Percentiles rank a stretch among this genome's conserved stretches.
These are phyloP conservation scores for Articulospora tetracladia DNA, from an alignment of 495 filamentous ascomycete genomes.

Conservation along the genomic window DNA sequence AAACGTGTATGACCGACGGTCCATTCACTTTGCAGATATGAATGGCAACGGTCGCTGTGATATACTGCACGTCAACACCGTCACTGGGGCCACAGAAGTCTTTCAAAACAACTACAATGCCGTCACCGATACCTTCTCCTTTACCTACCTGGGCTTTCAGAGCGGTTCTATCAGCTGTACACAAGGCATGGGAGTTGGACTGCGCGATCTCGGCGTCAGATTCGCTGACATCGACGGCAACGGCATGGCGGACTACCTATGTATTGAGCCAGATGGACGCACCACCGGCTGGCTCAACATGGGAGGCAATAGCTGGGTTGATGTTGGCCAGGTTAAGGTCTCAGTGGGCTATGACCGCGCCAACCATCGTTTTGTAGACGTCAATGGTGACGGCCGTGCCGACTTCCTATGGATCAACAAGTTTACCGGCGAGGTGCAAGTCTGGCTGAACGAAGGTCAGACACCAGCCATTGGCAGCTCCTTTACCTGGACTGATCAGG, in stretches of 20 bases:
- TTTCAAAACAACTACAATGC: not conserved
- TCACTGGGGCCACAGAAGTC: not conserved
- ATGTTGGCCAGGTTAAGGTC: conserved; percentile 21
- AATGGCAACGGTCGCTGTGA: not conserved
- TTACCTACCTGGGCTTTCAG: not conserved
- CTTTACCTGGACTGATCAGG: not conserved
- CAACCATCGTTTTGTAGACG: conserved; percentile 25
- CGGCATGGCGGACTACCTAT: conserved; percentile 25
- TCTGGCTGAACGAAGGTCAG: conserved; percentile 15
- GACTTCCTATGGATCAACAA: conserved; percentile 29
- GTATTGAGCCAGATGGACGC: conserved; percentile 20
- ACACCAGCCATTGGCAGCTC: not conserved
- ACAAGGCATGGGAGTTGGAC: not conserved
- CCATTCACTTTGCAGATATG: too few relatives aligned
- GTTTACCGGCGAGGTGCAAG: conserved; percentile 17
- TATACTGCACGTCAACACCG: not conserved
- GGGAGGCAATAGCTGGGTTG: not conserved
- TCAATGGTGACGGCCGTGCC: conserved; percentile 23
- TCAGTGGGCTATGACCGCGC: conserved; percentile 22
- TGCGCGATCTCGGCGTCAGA: not conserved
- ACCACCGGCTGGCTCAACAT: conserved; percentile 1
- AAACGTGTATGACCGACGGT: not conserved
- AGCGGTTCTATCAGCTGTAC: not conserved
- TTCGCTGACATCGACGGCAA: conserved; percentile 28
- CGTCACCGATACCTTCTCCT: not conserved